phyloP scores from a whole-genome alignment of 2,329 filamentous ascomycete species.

The Ilyonectria destructans region DNA sequence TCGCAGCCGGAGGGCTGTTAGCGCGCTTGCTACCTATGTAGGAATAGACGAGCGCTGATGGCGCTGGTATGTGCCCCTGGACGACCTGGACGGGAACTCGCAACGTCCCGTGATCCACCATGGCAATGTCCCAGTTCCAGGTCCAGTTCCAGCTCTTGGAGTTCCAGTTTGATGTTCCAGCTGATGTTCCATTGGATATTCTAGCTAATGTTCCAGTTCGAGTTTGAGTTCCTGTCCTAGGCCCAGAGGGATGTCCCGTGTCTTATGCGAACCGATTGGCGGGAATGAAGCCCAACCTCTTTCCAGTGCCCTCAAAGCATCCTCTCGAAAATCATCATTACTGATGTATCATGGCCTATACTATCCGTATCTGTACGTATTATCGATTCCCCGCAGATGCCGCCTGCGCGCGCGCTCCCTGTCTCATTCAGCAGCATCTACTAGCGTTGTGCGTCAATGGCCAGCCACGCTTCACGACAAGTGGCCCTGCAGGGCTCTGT shows the following conservation, averaged over 20 bases:
- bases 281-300: background rate
- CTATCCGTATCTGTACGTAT: background rate
- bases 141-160: constrained; percentile 28
- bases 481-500: constrained; percentile 14
- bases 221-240: background rate
- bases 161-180: constrained; percentile 14
- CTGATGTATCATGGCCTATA: background rate
- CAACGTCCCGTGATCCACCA: constrained; percentile 45
- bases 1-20: constrained; percentile 10
- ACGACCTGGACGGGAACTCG: constrained; percentile 35
- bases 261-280: background rate
- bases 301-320: background rate
- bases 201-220: constrained; percentile 2
- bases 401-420: constrained; percentile 20
- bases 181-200: constrained; percentile 22
- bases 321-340: background rate
- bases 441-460: constrained; percentile 19
- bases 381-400: constrained; percentile 29
- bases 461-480: constrained; percentile 3
- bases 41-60: background rate
- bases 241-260: constrained; percentile 1
- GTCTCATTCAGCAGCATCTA: constrained; percentile 6
- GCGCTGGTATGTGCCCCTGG: constrained; percentile 35
- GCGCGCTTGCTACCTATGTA: background rate
- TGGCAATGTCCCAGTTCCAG: constrained; percentile 40